Base-by-base conservation (phyloP, 139 green algal species). In the Chlorella sp. region DNA sequence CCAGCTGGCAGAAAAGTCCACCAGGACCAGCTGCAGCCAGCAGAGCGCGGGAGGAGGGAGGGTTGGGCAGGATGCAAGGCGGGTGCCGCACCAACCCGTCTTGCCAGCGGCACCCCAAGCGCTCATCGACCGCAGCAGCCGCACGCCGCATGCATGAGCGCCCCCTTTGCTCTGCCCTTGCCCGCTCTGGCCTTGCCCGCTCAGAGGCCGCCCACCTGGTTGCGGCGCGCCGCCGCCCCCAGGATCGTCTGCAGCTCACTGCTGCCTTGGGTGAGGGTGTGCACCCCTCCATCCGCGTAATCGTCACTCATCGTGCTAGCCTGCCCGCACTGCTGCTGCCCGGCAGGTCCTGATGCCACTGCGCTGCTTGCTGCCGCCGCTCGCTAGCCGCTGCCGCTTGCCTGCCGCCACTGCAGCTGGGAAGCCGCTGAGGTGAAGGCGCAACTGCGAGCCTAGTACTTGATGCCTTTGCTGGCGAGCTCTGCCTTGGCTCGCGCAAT, bases 1-100 rank as follows among this genome's bases (percentile, higher is more conserved):
- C 89, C 89, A 92, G 9, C n/a, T 26, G 32, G 82, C 89, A 1
- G 82, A 86, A 73, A 85, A 92, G 75, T 92, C 86, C 11, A 92
- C 58, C 58, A 92, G 62, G 51, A 90, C 80, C 34, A 81, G 72
- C 70, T 90, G 81, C 20, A 34, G 41, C 65, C 38, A 11, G 46
- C 46, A 54, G 30, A 14, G 64, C 64, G 5, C 22, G 19, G 2
- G 2, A 2, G 24, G 1, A 38, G 17, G 7, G 64, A 38, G 34
- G 24, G 32, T 36, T 24, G 30, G 64, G 60, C 6, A 36, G n/a
- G 56, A 65, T 20, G 6, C 22, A 20, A 16, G 9, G 56, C 3
- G 56, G 22, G 30, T 20, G 7, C 56, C 22, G 56, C 56, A 65
- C 22, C 56, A 20, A 4, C 22, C 56, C 56, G 56, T 20, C 56